Conservation (phyloP, 352 stramenopile genomes). For the Pythium phragmiticola region DNA sequence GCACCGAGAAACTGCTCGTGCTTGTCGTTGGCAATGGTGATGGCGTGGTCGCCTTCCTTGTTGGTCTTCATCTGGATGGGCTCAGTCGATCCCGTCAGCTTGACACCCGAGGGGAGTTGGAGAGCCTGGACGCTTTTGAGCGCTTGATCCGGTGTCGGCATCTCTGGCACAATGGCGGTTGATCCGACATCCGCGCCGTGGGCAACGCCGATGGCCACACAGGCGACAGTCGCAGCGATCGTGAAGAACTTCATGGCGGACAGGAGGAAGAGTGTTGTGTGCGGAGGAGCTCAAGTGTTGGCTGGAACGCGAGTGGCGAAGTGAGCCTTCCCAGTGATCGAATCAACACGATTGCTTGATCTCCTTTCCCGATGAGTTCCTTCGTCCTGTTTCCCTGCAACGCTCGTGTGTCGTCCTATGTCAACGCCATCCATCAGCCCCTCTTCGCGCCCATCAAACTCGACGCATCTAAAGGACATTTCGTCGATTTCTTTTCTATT, state of each 20-base stretch:
- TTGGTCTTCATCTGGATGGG: slow-evolving; percentile 2
- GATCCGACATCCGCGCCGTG: not conserved
- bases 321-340: not conserved
- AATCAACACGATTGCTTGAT: not conserved
- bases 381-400: too few species aligned
- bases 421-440: not conserved
- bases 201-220: not conserved
- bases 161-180: not conserved
- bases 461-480: not conserved
- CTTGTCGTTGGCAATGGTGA: slow-evolving; percentile 6
- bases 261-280: not conserved
- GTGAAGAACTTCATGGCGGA: slow-evolving; percentile 5
- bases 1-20: not conserved
- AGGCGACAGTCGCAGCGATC: slow-evolving; percentile 1
- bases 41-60: slow-evolving; percentile 6
- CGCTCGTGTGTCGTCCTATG: not conserved
- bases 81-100: slow-evolving; percentile 2
- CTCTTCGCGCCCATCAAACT: too few species aligned
- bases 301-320: slow-evolving; percentile 1
- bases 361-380: not conserved
- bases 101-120: not conserved
- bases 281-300: not conserved
- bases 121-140: slow-evolving; percentile 1
- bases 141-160: slow-evolving; percentile 1
- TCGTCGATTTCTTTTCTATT: not conserved